Percentiles rank a stretch among this genome's conserved stretches.
These are phyloP conservation scores for Malassezia caprae DNA, from an alignment of 1,284 basidiomycete species.

Conservation along the genomic window DNA sequence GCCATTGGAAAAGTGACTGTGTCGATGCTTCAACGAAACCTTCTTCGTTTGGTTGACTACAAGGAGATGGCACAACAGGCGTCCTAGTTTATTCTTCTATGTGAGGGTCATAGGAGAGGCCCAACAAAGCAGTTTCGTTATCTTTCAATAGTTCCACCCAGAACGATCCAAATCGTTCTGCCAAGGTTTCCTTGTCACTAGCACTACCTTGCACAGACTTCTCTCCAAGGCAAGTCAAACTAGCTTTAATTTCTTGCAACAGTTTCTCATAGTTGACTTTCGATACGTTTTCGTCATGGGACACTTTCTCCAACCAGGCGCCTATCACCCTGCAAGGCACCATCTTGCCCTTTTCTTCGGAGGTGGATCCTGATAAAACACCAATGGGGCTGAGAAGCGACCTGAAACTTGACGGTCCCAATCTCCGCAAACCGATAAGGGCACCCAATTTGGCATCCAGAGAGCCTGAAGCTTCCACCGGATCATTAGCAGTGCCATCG, in stretches of 20 bases:
- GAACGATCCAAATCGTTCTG: slow-evolving; percentile 18
- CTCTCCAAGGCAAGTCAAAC: slow-evolving; percentile 22
- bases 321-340: slow-evolving; percentile 24
- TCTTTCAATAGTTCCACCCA: slow-evolving; percentile 23
- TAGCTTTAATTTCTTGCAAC: slow-evolving; percentile 8
- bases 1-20: slow-evolving; percentile 95
- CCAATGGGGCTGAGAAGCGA: slow-evolving; percentile 22
- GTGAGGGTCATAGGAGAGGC: not conserved
- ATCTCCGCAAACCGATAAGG: slow-evolving; percentile 32
- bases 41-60: slow-evolving; percentile 53
- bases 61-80: slow-evolving; percentile 13
- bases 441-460: slow-evolving; percentile 39
- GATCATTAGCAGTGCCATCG: slow-evolving; percentile 13
- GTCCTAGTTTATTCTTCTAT: not conserved
- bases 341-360: slow-evolving; percentile 13
- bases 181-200: not conserved
- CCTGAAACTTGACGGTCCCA: slow-evolving; percentile 36
- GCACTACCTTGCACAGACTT: slow-evolving; percentile 10
- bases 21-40: slow-evolving; percentile 84
- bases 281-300: not conserved
- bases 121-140: not conserved
- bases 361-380: not conserved
- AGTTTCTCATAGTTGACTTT: not conserved
- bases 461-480: slow-evolving; percentile 20
- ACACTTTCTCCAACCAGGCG: slow-evolving; percentile 21